phyloP scores from a whole-genome alignment of 2,329 filamentous ascomycete species.

The Paramyrothecium sp. region DNA sequence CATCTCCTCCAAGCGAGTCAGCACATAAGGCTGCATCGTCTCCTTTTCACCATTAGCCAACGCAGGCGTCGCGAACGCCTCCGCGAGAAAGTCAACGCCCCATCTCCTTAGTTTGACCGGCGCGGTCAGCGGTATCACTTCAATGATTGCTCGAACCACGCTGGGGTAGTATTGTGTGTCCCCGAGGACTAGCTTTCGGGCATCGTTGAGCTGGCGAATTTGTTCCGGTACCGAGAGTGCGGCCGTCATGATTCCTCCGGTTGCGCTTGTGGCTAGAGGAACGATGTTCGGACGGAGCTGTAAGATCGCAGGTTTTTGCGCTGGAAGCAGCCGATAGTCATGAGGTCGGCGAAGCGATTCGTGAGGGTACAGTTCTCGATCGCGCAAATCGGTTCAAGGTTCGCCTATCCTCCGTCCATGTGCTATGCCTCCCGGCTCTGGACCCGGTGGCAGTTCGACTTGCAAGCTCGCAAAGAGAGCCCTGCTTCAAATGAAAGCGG shows the following conservation, averaged over 20 bases:
- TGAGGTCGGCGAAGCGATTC: background rate
- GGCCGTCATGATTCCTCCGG: conserved; percentile 47
- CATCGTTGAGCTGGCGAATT: conserved; percentile 84
- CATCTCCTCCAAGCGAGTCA: conserved; percentile 73
- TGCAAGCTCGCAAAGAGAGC: background rate
- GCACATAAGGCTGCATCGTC: conserved; percentile 70
- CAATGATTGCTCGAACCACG: conserved; percentile 90
- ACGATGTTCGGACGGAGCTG: background rate
- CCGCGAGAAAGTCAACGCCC: conserved; percentile 93
- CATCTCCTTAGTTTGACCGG: conserved; percentile 85
- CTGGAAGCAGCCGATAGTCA: background rate
- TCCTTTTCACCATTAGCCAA: conserved; percentile 77
- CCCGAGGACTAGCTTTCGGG: conserved; percentile 82
- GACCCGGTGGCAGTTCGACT: background rate
- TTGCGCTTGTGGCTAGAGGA: background rate
- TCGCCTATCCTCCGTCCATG: background rate
- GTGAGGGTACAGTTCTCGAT: background rate
- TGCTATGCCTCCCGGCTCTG: background rate
- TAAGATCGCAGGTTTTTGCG: conserved; percentile 3
- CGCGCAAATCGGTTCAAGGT: background rate
- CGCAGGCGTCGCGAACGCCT: conserved; percentile 92
- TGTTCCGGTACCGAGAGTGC: conserved; percentile 67
- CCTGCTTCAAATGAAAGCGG: too few species aligned
- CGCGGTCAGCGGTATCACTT: conserved; percentile 76
- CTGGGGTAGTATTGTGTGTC: conserved; percentile 88